Conservation (phyloP, 1,139 yeast genomes). For the Maudiozyma humilis region DNA sequence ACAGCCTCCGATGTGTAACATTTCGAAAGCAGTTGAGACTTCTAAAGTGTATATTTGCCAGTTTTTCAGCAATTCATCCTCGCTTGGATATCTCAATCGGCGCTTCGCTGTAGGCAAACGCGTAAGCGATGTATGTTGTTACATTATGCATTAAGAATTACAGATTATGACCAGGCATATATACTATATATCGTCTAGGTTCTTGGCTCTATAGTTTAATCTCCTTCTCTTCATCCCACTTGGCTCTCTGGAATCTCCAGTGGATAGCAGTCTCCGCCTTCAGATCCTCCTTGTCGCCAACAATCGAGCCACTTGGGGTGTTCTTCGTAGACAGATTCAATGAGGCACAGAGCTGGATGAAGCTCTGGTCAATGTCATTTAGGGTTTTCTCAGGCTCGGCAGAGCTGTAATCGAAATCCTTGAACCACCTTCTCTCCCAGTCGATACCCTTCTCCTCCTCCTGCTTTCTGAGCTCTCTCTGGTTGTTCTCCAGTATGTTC, state of each 20-base stretch:
- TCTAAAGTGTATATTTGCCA: too few relatives aligned
- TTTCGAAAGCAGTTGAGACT: too few relatives aligned
- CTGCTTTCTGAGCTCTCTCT: constrained; percentile 68
- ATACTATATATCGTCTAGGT: not conserved
- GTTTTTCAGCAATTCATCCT: too few relatives aligned
- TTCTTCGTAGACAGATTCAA: constrained; percentile 54
- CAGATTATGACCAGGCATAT: not conserved
- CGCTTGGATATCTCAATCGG: too few relatives aligned
- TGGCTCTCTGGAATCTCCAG: constrained; percentile 56
- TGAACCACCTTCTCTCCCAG: constrained; percentile 83
- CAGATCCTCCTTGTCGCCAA: constrained; percentile 43
- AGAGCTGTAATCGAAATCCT: constrained; percentile 40
- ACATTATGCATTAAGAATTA: constrained; percentile 4
- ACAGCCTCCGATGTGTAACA: too few relatives aligned
- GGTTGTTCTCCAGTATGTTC: constrained; percentile 67
- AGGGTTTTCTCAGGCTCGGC: not conserved
- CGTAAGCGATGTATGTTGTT: not conserved
- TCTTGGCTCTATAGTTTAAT: constrained; percentile 28
- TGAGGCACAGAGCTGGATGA: constrained; percentile 43
- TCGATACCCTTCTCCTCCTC: constrained; percentile 53
- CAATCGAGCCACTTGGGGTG: constrained; percentile 58
- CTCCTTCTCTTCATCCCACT: constrained; percentile 55
- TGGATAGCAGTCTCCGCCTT: constrained; percentile 41
- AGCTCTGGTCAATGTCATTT: constrained; percentile 36
- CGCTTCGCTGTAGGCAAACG: too few relatives aligned